These are phyloP conservation scores for Dujonia santamariae DNA, from an alignment of 1,139 yeast genomes.

Conservation along the genomic window DNA sequence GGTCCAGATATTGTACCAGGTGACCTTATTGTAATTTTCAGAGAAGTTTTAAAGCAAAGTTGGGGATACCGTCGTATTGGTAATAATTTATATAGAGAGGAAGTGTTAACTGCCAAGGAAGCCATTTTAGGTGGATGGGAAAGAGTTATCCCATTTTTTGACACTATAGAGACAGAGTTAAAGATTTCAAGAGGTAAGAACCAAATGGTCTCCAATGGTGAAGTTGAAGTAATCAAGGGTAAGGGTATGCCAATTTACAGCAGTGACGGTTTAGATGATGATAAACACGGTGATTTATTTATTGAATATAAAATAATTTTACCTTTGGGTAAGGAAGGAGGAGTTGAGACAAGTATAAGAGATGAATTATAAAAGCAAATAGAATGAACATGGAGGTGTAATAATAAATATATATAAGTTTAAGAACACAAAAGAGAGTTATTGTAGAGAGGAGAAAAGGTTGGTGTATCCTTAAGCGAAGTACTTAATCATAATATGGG, in stretches of 20 bases:
- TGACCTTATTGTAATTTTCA: constrained; percentile 59
- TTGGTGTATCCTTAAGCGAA: too few relatives aligned
- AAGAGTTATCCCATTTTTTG: constrained; percentile 64
- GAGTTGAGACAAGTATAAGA: constrained; percentile 11
- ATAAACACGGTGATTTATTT: constrained; percentile 71
- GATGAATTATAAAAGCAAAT: constrained; percentile 28
- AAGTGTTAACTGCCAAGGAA: constrained; percentile 68
- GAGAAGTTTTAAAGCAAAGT: constrained; percentile 52
- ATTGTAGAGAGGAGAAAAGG: too few relatives aligned
- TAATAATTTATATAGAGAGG: constrained; percentile 73
- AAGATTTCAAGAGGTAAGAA: constrained; percentile 50
- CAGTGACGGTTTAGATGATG: constrained; percentile 33
- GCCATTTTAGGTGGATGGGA: constrained; percentile 80
- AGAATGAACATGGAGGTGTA: too few relatives aligned
- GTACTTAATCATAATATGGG: too few relatives aligned
- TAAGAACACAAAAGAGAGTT: too few relatives aligned
- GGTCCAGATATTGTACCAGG: constrained; percentile 83
- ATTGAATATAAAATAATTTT: constrained; percentile 64
- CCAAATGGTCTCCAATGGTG: constrained; percentile 56
- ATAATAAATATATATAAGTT: too few relatives aligned
- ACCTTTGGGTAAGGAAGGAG: constrained; percentile 24
- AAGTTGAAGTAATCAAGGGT: constrained; percentile 64
- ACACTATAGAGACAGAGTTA: constrained; percentile 48
- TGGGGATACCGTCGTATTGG: constrained; percentile 87
- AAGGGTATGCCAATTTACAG: constrained; percentile 79